phyloP scores from a whole-genome alignment of 441 rosid genomes.

The Capsella rubella region DNA sequence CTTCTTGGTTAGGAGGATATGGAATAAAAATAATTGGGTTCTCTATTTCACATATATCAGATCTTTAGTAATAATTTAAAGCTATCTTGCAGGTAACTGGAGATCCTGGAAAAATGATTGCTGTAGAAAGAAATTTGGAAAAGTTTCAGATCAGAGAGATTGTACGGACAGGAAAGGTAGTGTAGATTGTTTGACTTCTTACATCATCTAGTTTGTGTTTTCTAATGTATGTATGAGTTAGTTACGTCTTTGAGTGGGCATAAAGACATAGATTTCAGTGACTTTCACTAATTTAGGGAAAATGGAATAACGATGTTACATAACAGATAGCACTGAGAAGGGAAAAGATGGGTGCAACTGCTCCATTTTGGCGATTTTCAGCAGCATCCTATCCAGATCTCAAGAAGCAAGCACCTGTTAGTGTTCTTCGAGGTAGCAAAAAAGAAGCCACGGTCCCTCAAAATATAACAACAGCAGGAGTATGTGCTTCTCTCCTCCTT shows the following conservation, averaged over 20 bases:
- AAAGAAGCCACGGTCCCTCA: constrained; percentile 48
- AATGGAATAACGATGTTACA: constrained; percentile 22
- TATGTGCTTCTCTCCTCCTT: constrained; percentile 53
- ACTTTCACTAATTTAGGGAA: constrained; percentile 10
- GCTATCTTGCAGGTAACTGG: constrained; percentile 63
- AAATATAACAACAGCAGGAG: constrained; percentile 60
- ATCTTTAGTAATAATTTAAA: neutral
- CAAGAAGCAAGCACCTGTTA: constrained; percentile 52
- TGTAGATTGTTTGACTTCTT: constrained; percentile 57
- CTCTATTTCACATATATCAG: neutral
- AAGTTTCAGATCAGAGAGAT: constrained; percentile 77
- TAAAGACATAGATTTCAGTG: constrained; percentile 5
- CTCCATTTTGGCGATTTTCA: constrained; percentile 97
- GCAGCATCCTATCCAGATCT: constrained; percentile 99
- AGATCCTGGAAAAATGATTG: constrained; percentile 80
- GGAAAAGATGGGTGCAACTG: constrained; percentile 91
- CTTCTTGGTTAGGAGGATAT: constrained; percentile 10
- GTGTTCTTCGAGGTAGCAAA: constrained; percentile 54
- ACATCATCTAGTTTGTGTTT: constrained; percentile 27
- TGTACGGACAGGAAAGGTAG: constrained; percentile 91
- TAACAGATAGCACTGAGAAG: constrained; percentile 88
- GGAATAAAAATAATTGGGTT: neutral
- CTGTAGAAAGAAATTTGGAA: constrained; percentile 68
- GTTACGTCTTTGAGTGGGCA: constrained; percentile 26
- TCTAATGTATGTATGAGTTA: constrained; percentile 17